phyloP scores from a whole-genome alignment of 1,284 basidiomycete genomes.

The Malassezia yamatoensis region DNA sequence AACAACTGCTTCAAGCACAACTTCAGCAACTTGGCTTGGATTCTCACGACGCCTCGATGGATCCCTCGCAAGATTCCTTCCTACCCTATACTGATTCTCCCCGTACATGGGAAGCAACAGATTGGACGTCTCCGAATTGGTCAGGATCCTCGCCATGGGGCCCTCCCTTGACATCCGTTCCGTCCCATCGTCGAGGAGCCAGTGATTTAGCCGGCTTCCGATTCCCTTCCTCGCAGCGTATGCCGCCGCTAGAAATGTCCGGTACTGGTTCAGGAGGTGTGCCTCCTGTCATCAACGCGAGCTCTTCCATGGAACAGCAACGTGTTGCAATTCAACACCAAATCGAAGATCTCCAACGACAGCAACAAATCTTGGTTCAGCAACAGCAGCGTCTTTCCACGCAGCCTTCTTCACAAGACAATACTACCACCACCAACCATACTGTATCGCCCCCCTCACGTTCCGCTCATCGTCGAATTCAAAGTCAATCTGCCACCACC shows the following conservation, averaged over 20 bases:
- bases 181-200: slow-evolving; percentile 28
- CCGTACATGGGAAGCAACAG: slow-evolving; percentile 30
- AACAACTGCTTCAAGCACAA: slow-evolving; percentile 32
- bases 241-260: slow-evolving; percentile 5
- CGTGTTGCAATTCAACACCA: slow-evolving; percentile 50
- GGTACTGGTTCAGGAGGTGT: slow-evolving; percentile 28
- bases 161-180: slow-evolving; percentile 5
- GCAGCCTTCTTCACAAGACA: not conserved
- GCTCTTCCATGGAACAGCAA: slow-evolving; percentile 48
- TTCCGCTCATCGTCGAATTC: slow-evolving; percentile 71
- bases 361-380: slow-evolving; percentile 49
- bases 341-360: slow-evolving; percentile 49
- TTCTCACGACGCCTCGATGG: slow-evolving; percentile 8
- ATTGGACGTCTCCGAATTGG: slow-evolving; percentile 30
- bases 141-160: slow-evolving; percentile 10
- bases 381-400: slow-evolving; percentile 30
- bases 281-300: slow-evolving; percentile 3
- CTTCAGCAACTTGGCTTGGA: slow-evolving; percentile 35
- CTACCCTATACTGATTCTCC: not conserved
- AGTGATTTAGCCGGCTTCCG: slow-evolving; percentile 26
- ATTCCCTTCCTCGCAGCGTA: slow-evolving; percentile 20
- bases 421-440: not conserved
- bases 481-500: slow-evolving; percentile 54
- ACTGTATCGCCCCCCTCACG: slow-evolving; percentile 40
- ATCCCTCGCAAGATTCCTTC: not conserved